A percentile compares a stretch with the other conserved stretches of the same genome.
Conservation (phyloP, 2,329 filamentous ascomycete genomes). For the Colletotrichum spinosum region DNA sequence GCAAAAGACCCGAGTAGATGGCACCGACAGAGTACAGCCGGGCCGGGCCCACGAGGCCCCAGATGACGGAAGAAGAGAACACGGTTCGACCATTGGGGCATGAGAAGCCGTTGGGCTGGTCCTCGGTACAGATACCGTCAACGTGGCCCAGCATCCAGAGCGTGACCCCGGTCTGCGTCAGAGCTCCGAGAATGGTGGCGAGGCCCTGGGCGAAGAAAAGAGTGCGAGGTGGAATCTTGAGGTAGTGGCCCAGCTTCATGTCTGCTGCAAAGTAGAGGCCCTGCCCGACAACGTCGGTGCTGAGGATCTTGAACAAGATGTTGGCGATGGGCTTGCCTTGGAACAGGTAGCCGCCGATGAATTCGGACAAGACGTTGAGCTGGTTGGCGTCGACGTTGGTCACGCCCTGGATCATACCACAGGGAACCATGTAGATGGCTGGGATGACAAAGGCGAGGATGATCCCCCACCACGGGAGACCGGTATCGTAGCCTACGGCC, state of each 20-base stretch:
- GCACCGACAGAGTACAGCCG: conserved; percentile 50
- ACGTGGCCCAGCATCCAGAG: conserved; percentile 56
- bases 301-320: conserved; percentile 48
- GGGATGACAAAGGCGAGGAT: conserved; percentile 56
- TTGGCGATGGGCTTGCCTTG: conserved; percentile 51
- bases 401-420: conserved; percentile 59
- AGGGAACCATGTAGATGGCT: conserved; percentile 58
- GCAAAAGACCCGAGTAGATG: conserved; percentile 62
- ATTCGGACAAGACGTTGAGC: conserved; percentile 34
- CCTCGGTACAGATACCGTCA: conserved; percentile 60
- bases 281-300: conserved; percentile 48
- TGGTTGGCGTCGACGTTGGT: conserved; percentile 60
- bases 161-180: conserved; percentile 51
- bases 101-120: conserved; percentile 63
- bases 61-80: conserved; percentile 70
- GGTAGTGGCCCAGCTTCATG: conserved; percentile 57
- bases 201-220: conserved; percentile 73
- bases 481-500: conserved; percentile 62
- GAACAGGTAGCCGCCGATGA: conserved; percentile 62
- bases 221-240: conserved; percentile 68
- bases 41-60: conserved; percentile 66
- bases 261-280: conserved; percentile 60
- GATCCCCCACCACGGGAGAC: conserved; percentile 69
- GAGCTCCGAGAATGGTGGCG: conserved; percentile 54
- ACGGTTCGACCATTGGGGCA: conserved; percentile 71